phyloP scores from a whole-genome alignment of 2,329 filamentous ascomycete species.

The Claviceps quebecensis region DNA sequence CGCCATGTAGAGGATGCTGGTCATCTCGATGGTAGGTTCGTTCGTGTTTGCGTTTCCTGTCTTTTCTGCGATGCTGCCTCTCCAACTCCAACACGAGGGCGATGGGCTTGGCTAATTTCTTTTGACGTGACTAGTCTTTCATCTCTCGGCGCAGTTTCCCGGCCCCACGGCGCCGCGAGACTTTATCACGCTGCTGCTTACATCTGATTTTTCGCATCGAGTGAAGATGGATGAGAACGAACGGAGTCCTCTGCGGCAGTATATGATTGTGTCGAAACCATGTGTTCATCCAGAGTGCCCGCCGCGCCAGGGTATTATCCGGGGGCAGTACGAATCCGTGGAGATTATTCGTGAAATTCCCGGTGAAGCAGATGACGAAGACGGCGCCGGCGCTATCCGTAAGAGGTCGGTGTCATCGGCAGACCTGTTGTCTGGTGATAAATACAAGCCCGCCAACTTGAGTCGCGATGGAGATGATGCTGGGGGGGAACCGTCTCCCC shows the following conservation, averaged over 20 bases:
- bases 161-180: conserved; percentile 79
- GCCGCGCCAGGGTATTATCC: conserved; percentile 56
- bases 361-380: conserved; percentile 22
- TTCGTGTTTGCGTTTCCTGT: not conserved
- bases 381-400: conserved; percentile 9
- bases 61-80: not conserved
- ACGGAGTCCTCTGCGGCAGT: conserved; percentile 40
- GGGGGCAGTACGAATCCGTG: conserved; percentile 80
- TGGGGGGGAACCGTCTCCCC: conserved; percentile 12
- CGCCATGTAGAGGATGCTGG: conserved; percentile 42
- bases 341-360: conserved; percentile 81
- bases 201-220: conserved; percentile 39
- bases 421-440: conserved; percentile 18
- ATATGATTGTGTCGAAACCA: conserved; percentile 78
- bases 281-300: conserved; percentile 63
- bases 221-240: conserved; percentile 12
- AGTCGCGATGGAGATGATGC: conserved; percentile 15
- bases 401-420: conserved; percentile 19
- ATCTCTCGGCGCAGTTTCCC: conserved; percentile 79
- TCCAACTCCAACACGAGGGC: not conserved
- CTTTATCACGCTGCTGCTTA: conserved; percentile 69
- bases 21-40: conserved; percentile 41
- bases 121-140: conserved; percentile 46
- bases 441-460: conserved; percentile 8
- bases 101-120: not conserved